Evolutionary conservation across 129 eudicot species (phyloP).

Genomic region (Centrapalus pauciflorus): DNA sequence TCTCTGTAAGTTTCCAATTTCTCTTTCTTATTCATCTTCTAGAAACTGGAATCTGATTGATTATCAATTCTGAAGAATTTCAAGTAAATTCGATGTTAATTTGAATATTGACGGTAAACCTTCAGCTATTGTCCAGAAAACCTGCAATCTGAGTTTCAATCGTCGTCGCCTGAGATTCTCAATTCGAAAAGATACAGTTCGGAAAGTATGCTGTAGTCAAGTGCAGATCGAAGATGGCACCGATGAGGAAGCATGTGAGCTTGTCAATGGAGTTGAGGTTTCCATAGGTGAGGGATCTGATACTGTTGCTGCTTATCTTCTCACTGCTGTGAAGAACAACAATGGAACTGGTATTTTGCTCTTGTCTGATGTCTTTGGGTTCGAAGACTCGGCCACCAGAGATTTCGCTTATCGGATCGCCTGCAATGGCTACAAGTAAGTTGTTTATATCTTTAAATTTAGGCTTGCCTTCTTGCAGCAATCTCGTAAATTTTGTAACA

Average conservation of each 20-base stretch:
- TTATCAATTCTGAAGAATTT: not conserved
- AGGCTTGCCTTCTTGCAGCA: too few relatives aligned
- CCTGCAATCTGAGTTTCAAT: constrained; percentile 25
- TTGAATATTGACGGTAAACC: constrained; percentile 46
- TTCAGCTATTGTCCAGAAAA: constrained; percentile 75
- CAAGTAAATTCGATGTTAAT: not conserved
- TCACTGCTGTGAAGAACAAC: constrained; percentile 83
- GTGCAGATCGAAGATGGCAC: constrained; percentile 41
- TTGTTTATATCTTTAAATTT: not conserved
- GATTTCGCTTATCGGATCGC: constrained; percentile 92
- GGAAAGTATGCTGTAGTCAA: constrained; percentile 31
- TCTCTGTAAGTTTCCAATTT: constrained; percentile 26
- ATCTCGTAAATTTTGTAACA: too few relatives aligned
- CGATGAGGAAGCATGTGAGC: constrained; percentile 81
- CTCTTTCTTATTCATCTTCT: not conserved
- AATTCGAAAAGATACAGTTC: constrained; percentile 9
- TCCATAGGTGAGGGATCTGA: constrained; percentile 67
- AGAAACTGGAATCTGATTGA: not conserved
- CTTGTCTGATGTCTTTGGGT: constrained; percentile 78
- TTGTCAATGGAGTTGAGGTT: constrained; percentile 73
- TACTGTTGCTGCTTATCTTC: constrained; percentile 51
- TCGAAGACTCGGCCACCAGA: constrained; percentile 61
- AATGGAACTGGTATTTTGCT: constrained; percentile 77
- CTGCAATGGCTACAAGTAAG: constrained; percentile 97
- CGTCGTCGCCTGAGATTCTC: constrained; percentile 19